phyloP scores from a whole-genome alignment of 352 stramenopile genomes.

The Albugo laibachii region DNA sequence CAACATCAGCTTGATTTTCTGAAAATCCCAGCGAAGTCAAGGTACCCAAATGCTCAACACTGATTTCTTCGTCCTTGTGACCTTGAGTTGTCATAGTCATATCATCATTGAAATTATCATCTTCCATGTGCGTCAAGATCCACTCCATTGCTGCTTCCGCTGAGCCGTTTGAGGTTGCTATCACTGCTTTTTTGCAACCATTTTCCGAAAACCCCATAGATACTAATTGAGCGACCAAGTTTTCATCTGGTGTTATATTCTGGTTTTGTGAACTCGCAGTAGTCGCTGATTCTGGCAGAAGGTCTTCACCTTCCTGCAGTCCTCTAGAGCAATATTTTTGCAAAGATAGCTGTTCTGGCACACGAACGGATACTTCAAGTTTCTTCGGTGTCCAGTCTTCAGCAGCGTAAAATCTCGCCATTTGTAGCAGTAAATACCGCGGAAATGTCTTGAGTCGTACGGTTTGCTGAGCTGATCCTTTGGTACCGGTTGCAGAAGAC shows the following conservation, averaged over 20 bases:
- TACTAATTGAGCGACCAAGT: constrained; percentile 86
- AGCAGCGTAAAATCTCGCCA: constrained; percentile 91
- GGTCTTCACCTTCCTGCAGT: constrained; percentile 67
- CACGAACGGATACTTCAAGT: constrained; percentile 91
- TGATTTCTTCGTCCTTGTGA: constrained; percentile 61
- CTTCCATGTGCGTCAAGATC: constrained; percentile 97
- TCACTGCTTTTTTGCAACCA: constrained; percentile 88
- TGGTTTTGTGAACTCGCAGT: constrained; percentile 2
- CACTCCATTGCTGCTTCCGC: constrained; percentile 93
- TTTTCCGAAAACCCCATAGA: constrained; percentile 98
- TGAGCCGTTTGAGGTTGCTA: constrained; percentile 79
- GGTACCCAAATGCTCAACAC: constrained; percentile 7
- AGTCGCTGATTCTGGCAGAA: constrained; percentile 53
- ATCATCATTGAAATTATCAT: constrained; percentile 95
- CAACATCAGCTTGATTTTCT: constrained; percentile 80
- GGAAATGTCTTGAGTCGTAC: constrained; percentile 89
- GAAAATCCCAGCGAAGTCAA: constrained; percentile 78
- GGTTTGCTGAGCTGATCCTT: constrained; percentile 55
- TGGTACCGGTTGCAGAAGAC: constrained; percentile 47
- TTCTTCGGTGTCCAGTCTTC: constrained; percentile 96
- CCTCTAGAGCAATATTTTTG: constrained; percentile 24
- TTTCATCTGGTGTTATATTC: constrained; percentile 65
- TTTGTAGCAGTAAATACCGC: constrained; percentile 92
- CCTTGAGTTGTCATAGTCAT: constrained; percentile 19
- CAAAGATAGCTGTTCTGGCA: constrained; percentile 81